Percentiles rank a stretch among this genome's conserved stretches.
These are phyloP conservation scores for Candida rishiriensis DNA, from an alignment of 805 yeast genomes.

Conservation along the genomic window DNA sequence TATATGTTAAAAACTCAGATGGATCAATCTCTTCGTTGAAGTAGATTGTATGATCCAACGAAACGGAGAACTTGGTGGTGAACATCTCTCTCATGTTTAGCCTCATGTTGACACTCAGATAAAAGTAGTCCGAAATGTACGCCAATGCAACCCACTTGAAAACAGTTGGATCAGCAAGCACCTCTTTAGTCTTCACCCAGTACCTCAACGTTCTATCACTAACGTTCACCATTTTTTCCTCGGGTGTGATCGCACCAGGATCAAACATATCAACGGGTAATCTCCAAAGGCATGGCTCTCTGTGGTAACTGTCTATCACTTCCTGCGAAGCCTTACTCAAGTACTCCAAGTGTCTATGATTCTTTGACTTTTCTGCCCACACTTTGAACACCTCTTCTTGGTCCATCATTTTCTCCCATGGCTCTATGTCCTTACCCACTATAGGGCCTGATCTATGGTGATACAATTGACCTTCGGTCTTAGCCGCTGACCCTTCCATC, in stretches of 20 bases:
- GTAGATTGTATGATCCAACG: constrained; percentile 63
- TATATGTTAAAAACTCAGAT: constrained; percentile 43
- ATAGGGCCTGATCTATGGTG: constrained; percentile 27
- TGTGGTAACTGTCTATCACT: constrained; percentile 23
- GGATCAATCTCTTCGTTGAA: constrained; percentile 52
- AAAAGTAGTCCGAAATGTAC: constrained; percentile 54
- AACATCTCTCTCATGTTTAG: constrained; percentile 42
- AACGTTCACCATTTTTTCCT: constrained; percentile 13
- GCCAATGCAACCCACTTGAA: constrained; percentile 55
- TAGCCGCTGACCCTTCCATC: constrained; percentile 30
- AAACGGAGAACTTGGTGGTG: constrained; percentile 48
- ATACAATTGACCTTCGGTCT: constrained; percentile 24
- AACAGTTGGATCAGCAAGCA: constrained; percentile 21
- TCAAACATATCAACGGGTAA: constrained; percentile 31
- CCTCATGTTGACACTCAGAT: constrained; percentile 48
- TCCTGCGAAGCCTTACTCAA: constrained; percentile 19
- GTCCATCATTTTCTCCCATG: constrained; percentile 25
- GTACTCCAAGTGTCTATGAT: constrained; percentile 20
- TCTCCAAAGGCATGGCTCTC: constrained; percentile 33
- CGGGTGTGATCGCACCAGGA: constrained; percentile 15
- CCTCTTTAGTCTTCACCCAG: constrained; percentile 28
- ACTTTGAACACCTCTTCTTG: constrained; percentile 24
- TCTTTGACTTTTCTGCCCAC: constrained; percentile 24
- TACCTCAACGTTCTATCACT: constrained; percentile 27
- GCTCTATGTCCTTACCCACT: constrained; percentile 25